These are phyloP conservation scores for Lactifluus pinguis DNA, from an alignment of 768 basidiomycete species.

Conservation along the genomic window DNA sequence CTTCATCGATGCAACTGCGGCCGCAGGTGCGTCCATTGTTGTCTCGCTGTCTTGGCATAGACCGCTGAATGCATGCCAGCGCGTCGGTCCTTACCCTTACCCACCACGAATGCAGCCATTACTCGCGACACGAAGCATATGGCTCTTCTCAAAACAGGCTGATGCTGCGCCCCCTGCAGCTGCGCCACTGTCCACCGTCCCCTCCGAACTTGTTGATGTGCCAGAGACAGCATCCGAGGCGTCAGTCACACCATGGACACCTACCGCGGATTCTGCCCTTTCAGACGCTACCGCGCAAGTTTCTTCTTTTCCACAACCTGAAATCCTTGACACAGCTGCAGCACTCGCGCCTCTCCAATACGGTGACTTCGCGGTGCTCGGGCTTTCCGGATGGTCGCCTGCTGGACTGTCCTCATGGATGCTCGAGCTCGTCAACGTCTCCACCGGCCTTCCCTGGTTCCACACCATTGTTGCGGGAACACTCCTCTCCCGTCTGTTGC, in stretches of 20 bases:
- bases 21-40: not conserved
- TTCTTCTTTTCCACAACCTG: not conserved
- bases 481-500: slow-evolving; percentile 46
- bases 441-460: slow-evolving; percentile 73
- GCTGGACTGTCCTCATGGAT: slow-evolving; percentile 53
- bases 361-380: slow-evolving; percentile 64
- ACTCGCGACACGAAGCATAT: slow-evolving; percentile 7
- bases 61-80: slow-evolving; percentile 3
- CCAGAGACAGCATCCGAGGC: not conserved
- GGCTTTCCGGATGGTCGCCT: slow-evolving; percentile 54
- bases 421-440: slow-evolving; percentile 60
- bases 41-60: not conserved
- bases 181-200: not conserved
- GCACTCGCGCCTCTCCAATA: slow-evolving; percentile 47
- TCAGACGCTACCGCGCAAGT: not conserved
- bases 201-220: not conserved
- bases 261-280: not conserved
- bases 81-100: not conserved
- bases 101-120: not conserved
- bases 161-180: not conserved
- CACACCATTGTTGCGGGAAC: slow-evolving; percentile 67
- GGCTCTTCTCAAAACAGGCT: slow-evolving; percentile 8
- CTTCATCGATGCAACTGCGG: not conserved
- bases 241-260: not conserved
- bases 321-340: slow-evolving; percentile 3